phyloP scores from a whole-genome alignment of 73 alveolate genomes.

The Tetrahymena borealis region DNA sequence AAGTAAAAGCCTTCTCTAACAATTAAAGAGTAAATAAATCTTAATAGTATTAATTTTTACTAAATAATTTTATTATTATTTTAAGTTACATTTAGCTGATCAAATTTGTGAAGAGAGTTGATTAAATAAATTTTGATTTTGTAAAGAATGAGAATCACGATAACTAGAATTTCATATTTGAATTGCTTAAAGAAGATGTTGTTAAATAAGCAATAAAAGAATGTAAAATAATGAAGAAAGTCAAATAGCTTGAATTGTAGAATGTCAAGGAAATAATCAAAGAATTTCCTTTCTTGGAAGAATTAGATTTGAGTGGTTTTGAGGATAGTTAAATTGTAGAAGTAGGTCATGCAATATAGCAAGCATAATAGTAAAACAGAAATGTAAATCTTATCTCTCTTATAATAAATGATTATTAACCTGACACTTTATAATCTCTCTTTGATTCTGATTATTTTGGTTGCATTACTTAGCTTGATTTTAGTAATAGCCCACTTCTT shows the following conservation, averaged over 20 bases:
- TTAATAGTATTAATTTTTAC: neutral
- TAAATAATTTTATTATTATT: neutral
- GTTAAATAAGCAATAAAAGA: neutral
- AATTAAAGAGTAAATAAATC: neutral
- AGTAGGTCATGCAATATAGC: neutral
- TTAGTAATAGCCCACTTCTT: neutral
- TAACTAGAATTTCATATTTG: neutral
- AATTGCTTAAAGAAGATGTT: neutral
- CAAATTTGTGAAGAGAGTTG: neutral
- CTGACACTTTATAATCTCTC: neutral
- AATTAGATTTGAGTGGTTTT: neutral
- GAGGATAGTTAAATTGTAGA: neutral
- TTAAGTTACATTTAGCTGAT: neutral
- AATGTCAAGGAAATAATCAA: neutral
- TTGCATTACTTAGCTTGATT: neutral
- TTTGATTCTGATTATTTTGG: neutral
- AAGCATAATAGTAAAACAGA: neutral
- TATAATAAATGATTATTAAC: neutral
- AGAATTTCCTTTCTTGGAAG: neutral
- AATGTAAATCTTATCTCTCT: neutral
- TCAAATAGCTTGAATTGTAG: neutral
- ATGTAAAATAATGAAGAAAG: neutral
- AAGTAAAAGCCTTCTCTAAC: neutral
- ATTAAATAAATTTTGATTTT: neutral
- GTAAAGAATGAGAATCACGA: neutral